Evolutionary conservation across 2,329 filamentous ascomycete genomes (phyloP).

Genomic region (Fusarium subglutinans): DNA sequence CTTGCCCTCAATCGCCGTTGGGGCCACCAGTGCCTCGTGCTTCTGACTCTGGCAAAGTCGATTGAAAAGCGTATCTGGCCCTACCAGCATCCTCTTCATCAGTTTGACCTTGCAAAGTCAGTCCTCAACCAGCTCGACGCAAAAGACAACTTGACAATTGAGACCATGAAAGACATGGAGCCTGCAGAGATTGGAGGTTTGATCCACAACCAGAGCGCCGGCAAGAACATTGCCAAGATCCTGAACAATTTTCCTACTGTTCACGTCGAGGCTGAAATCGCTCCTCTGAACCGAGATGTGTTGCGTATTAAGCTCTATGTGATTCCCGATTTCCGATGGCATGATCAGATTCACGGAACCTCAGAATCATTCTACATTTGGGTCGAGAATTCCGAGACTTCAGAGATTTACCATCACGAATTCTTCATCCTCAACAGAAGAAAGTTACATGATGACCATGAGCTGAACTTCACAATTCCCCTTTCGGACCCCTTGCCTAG

Average conservation of each 20-base stretch:
- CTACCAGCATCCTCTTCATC: conserved; percentile 92
- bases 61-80: conserved; percentile 97
- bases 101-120: conserved; percentile 89
- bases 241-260: conserved; percentile 93
- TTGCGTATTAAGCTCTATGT: conserved; percentile 88
- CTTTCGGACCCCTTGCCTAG: conserved; percentile 91
- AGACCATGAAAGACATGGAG: conserved; percentile 92
- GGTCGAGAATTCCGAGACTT: conserved; percentile 98
- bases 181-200: conserved; percentile 86
- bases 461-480: conserved; percentile 97
- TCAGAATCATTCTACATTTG: conserved; percentile 98
- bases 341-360: conserved; percentile 89
- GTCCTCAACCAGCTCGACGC: conserved; percentile 86
- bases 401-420: conserved; percentile 97
- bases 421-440: conserved; percentile 92
- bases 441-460: conserved; percentile 95
- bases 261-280: conserved; percentile 91
- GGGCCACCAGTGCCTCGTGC: conserved; percentile 93
- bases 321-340: conserved; percentile 92
- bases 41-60: conserved; percentile 92
- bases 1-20: conserved; percentile 94
- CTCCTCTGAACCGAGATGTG: conserved; percentile 93
- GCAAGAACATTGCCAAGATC: conserved; percentile 80
- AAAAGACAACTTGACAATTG: conserved; percentile 80
- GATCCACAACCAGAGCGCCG: conserved; percentile 91